Percentiles rank a stretch among this genome's conserved stretches.
These are phyloP conservation scores for Vicia villosa DNA, from an alignment of 306 rosid genomes.

Conservation along the genomic window DNA sequence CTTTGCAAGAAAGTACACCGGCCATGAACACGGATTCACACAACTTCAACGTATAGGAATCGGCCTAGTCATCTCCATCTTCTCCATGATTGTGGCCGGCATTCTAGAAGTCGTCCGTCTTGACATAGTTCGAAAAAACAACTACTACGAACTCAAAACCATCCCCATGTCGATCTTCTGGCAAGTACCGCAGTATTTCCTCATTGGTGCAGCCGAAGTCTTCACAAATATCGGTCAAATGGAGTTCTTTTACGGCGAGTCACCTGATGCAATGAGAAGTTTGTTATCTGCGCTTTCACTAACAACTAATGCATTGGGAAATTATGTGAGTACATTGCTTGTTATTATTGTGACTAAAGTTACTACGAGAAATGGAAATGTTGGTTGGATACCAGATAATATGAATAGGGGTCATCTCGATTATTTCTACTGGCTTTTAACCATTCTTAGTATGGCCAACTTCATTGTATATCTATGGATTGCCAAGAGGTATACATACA, in stretches of 20 bases:
- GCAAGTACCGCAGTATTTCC: slow-evolving; percentile 76
- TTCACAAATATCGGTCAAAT: slow-evolving; percentile 69
- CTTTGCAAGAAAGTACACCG: slow-evolving; percentile 55
- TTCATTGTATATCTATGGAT: slow-evolving; percentile 56
- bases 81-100: slow-evolving; percentile 70
- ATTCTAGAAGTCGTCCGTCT: slow-evolving; percentile 63
- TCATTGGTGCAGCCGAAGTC: slow-evolving; percentile 69
- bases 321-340: slow-evolving; percentile 65
- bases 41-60: slow-evolving; percentile 79
- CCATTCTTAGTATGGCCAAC: slow-evolving; percentile 60
- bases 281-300: slow-evolving; percentile 69
- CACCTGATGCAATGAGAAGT: slow-evolving; percentile 86
- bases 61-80: slow-evolving; percentile 62
- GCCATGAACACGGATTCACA: slow-evolving; percentile 62
- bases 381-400: slow-evolving; percentile 78
- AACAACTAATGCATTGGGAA: slow-evolving; percentile 64
- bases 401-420: slow-evolving; percentile 78
- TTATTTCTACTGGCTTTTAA: slow-evolving; percentile 68
- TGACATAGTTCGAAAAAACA: slow-evolving; percentile 43
- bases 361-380: slow-evolving; percentile 55
- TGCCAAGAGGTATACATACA: slow-evolving; percentile 61
- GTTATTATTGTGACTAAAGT: slow-evolving; percentile 57
- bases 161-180: slow-evolving; percentile 73
- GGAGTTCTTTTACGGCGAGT: slow-evolving; percentile 70
- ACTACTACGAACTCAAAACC: slow-evolving; percentile 49